Conservation (phyloP, 1,139 yeast species). For the Blastobotrys buckinghamii region DNA sequence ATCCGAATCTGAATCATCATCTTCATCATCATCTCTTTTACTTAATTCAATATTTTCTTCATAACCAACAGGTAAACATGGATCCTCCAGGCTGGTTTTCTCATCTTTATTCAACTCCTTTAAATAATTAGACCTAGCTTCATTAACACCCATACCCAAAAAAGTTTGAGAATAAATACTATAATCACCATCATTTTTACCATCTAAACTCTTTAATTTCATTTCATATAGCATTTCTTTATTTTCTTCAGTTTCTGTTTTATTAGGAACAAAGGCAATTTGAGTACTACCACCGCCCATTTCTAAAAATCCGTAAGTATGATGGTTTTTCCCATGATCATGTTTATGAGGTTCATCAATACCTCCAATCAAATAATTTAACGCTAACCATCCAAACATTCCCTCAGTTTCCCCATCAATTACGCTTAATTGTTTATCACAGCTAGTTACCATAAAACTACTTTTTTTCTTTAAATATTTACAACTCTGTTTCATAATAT, state of each 20-base stretch:
- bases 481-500: slow-evolving; percentile 52
- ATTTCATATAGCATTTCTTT: slow-evolving; percentile 49
- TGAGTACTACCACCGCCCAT: slow-evolving; percentile 92
- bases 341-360: slow-evolving; percentile 46
- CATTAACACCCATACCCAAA: slow-evolving; percentile 70
- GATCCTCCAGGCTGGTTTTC: slow-evolving; percentile 38
- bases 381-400: slow-evolving; percentile 72
- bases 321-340: slow-evolving; percentile 47
- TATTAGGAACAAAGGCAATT: slow-evolving; percentile 68
- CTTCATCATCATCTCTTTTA: slow-evolving; percentile 15
- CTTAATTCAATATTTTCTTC: slow-evolving; percentile 16
- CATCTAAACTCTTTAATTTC: slow-evolving; percentile 37
- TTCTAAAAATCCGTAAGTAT: slow-evolving; percentile 69
- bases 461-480: slow-evolving; percentile 46
- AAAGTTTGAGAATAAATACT: slow-evolving; percentile 60
- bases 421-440: slow-evolving; percentile 50
- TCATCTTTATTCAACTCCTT: slow-evolving; percentile 19
- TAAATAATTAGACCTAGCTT: slow-evolving; percentile 52
- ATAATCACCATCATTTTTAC: slow-evolving; percentile 32
- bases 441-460: slow-evolving; percentile 51
- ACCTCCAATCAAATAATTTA: slow-evolving; percentile 62
- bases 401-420: slow-evolving; percentile 80
- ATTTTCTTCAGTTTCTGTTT: slow-evolving; percentile 50
- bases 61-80: slow-evolving; percentile 41
- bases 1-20: slow-evolving; percentile 33